A percentile compares a stretch with the other conserved stretches of the same genome.
Conservation (phyloP, 2,329 filamentous ascomycete genomes). For the Colletotrichum sp. region DNA sequence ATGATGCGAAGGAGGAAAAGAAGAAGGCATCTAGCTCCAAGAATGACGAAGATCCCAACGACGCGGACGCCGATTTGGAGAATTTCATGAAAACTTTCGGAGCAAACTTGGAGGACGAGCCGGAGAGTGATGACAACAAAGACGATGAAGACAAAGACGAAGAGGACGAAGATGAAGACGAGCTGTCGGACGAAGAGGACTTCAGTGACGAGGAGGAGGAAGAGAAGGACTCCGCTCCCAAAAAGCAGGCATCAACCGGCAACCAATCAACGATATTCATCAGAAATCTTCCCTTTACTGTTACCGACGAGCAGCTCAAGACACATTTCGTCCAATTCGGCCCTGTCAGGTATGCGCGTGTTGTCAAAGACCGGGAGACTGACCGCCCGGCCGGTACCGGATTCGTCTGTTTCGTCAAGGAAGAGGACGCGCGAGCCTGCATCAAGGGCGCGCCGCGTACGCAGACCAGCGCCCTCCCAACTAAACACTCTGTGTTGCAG, state of each 20-base stretch:
- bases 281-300: constrained; percentile 91
- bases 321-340: constrained; percentile 90
- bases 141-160: constrained; percentile 51
- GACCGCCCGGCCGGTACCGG: constrained; percentile 90
- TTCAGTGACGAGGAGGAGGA: constrained; percentile 43
- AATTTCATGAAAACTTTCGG: constrained; percentile 65
- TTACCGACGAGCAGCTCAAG: constrained; percentile 81
- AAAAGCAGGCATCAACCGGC: constrained; percentile 51
- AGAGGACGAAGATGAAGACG: constrained; percentile 46
- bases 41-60: constrained; percentile 42
- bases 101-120: constrained; percentile 62
- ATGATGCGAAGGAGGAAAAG: constrained; percentile 42
- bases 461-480: constrained; percentile 46
- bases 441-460: constrained; percentile 74
- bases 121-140: constrained; percentile 53
- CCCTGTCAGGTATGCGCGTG: constrained; percentile 84
- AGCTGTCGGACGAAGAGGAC: constrained; percentile 49
- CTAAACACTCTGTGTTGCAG: constrained; percentile 83
- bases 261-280: constrained; percentile 86
- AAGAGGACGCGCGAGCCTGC: constrained; percentile 77
- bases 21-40: constrained; percentile 27
- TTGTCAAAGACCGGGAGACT: constrained; percentile 86
- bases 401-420: constrained; percentile 90
- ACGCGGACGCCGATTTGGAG: constrained; percentile 49
- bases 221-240: constrained; percentile 34